These are phyloP conservation scores for Begonia fuchsioides DNA, from an alignment of 306 rosid genomes.

Conservation along the genomic window DNA sequence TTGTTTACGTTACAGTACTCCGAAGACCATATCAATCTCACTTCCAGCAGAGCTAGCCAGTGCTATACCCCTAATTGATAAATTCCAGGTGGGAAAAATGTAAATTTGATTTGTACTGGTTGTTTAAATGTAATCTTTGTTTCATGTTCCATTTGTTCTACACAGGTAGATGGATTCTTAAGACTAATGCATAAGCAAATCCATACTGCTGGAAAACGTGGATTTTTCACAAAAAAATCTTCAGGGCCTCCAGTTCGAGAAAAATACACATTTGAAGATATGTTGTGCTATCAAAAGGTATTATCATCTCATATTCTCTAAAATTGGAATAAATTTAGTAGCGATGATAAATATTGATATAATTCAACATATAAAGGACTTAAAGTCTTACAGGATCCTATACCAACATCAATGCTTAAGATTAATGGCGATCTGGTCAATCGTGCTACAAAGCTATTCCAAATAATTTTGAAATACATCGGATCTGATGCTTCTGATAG, in stretches of 20 bases:
- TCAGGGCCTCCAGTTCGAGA: constrained; percentile 63
- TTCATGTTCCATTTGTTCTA: constrained; percentile 6
- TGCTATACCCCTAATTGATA: constrained; percentile 76
- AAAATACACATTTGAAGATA: constrained; percentile 76
- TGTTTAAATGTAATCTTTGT: constrained; percentile 6
- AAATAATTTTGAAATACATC: constrained; percentile 74
- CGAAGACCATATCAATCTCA: constrained; percentile 47
- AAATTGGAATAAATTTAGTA: background rate
- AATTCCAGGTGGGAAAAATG: constrained; percentile 51
- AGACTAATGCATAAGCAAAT: constrained; percentile 90
- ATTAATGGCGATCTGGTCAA: constrained; percentile 63
- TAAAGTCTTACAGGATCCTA: constrained; percentile 46
- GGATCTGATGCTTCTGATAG: constrained; percentile 80
- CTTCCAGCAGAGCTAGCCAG: constrained; percentile 79
- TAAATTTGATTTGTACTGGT: too few species aligned
- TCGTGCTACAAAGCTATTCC: constrained; percentile 80
- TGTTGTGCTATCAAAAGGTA: constrained; percentile 95
- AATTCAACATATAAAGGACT: constrained; percentile 1
- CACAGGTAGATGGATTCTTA: constrained; percentile 75
- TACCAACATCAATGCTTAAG: constrained; percentile 81
- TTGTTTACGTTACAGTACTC: constrained; percentile 41
- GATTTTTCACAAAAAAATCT: constrained; percentile 71
- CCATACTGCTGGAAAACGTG: constrained; percentile 89
- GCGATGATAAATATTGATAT: too few species aligned
- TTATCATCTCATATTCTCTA: constrained; percentile 1